Evolutionary conservation across 768 basidiomycete species (phyloP).

Genomic region (Russula sp.): DNA sequence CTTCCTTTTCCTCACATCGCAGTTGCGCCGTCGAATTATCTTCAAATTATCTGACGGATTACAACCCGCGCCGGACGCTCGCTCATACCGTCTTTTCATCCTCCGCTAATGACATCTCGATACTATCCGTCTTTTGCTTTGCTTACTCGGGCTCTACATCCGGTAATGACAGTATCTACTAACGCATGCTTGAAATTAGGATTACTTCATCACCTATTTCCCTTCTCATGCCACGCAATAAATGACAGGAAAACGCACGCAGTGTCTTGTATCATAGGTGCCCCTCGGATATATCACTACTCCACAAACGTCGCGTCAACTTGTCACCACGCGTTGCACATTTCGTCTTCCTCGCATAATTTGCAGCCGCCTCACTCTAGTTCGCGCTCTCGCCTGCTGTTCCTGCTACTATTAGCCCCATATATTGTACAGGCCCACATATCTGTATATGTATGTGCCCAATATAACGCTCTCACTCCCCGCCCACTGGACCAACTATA

Average conservation of each 20-base stretch:
- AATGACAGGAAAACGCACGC: constrained; percentile 9
- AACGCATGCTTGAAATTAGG: constrained; percentile 14
- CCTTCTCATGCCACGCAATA: constrained; percentile 6
- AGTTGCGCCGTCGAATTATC: constrained; percentile 87
- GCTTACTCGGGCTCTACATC: constrained; percentile 1
- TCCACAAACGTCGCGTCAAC: not conserved
- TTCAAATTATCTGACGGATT: constrained; percentile 55
- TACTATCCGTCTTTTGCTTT: not conserved
- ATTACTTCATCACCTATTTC: constrained; percentile 11
- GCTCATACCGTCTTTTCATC: constrained; percentile 5
- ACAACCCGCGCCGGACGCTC: constrained; percentile 20
- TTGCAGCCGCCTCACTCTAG: not conserved
- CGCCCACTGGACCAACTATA: not conserved
- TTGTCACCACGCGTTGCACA: constrained; percentile 2
- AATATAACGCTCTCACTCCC: constrained; percentile 9
- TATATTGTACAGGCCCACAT: constrained; percentile 20
- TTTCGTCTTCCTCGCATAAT: not conserved
- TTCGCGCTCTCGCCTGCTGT: not conserved
- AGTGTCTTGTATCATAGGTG: not conserved
- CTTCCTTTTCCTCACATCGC: constrained; percentile 5
- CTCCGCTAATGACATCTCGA: constrained; percentile 1
- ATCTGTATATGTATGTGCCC: constrained; percentile 26
- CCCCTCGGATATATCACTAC: constrained; percentile 4
- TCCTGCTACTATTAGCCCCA: not conserved
- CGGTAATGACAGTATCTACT: constrained; percentile 16